Evolutionary conservation across 495 filamentous ascomycete genomes (phyloP), one percentile per base, ranked within the genome.

Genomic region (Neurospora sp.): DNA sequence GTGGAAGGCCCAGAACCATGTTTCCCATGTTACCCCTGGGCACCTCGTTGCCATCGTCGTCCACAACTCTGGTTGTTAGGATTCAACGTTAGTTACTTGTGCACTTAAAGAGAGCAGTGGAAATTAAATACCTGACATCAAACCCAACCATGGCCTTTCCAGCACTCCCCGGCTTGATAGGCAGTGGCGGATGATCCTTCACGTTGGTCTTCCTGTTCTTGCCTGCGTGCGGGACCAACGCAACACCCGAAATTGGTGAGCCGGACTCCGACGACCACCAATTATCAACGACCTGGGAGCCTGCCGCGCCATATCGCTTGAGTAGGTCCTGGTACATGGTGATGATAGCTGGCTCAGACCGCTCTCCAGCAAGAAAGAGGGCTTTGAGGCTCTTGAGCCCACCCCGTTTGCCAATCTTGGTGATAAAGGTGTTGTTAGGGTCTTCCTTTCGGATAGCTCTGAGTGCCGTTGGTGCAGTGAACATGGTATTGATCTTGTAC

Each of bases 191-290:
- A 69, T 78, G 73, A 40, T 73, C 74, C 65, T 74, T 77, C 14
- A 70, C 16, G 39, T 73, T 73, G 6, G 78, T 80, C 10, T 76
- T 77, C 70, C 83, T 79, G 40, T 84, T 77, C 69, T 79, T 81
- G 0, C 83, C 89, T 3, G 84, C 81, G 61, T 84, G 82, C 4
- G 89, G 87, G 5, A 87, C 83, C 41, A 97, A 82, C 8, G 92
- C 89, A 37, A 97, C 83, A 1, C 93, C 94, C 0, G 94, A 90
- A 73, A 98, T 97, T 7, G 94, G 94, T 5, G 91, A 93, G 8
- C 94, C 94, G 1, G 92, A 93, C 80, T 97, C 94, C 1, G 93
- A 95, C 4, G 92, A 95, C 94, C 94, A 98, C 94, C 94, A 98
- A 78, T 97, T 97, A 79, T 98, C 94, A 69, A 97, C 85, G 17